These are phyloP conservation scores for Sarcodon sp. DNA, from an alignment of 768 basidiomycete species.

Conservation along the genomic window DNA sequence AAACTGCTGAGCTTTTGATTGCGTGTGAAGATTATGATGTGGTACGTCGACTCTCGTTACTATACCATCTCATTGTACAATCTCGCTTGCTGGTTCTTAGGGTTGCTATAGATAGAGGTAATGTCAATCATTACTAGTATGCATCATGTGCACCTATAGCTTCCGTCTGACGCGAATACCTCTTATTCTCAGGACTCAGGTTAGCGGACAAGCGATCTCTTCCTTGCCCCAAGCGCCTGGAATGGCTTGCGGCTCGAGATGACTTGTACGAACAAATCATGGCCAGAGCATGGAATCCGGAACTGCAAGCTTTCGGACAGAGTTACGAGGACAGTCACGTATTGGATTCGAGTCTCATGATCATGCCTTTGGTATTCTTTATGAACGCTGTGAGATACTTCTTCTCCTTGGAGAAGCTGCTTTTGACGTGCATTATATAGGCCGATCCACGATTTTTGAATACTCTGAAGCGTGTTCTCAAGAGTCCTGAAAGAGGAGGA, in stretches of 20 bases:
- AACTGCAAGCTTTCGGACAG: conserved; percentile 65
- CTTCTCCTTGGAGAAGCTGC: neutral
- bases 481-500: conserved; percentile 82
- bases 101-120: conserved; percentile 94
- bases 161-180: neutral
- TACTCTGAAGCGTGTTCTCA: conserved; percentile 76
- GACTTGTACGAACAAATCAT: conserved; percentile 88
- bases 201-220: conserved; percentile 92
- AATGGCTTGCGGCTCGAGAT: conserved; percentile 73
- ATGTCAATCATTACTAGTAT: no score
- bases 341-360: conserved; percentile 79
- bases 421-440: conserved; percentile 19
- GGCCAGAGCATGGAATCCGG: conserved; percentile 74
- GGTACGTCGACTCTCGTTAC: conserved; percentile 30
- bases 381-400: conserved; percentile 50
- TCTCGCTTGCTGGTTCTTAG: conserved; percentile 21
- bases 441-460: conserved; percentile 82
- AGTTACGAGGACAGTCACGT: conserved; percentile 79
- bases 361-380: conserved; percentile 93
- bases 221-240: conserved; percentile 60
- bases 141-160: conserved; percentile 1
- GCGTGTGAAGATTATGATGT: conserved; percentile 65
- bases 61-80: neutral
- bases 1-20: neutral
- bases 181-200: conserved; percentile 43